Evolutionary conservation across 352 stramenopile genomes (phyloP).

Genomic region (Phytophthora multivora): DNA sequence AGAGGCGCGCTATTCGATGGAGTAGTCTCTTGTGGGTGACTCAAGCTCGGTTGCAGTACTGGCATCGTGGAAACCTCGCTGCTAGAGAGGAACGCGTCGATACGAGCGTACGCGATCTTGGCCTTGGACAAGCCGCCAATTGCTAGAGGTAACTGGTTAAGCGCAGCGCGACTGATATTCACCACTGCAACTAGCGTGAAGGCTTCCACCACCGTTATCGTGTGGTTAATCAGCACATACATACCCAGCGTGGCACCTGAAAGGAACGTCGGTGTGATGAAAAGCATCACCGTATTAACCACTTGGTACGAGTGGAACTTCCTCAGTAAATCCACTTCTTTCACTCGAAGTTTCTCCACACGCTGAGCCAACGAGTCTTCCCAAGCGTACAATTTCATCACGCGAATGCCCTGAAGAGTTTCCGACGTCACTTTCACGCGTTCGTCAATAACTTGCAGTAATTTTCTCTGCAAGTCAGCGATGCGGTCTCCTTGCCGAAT

Average conservation of each 20-base stretch:
- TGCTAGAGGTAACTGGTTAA: conserved; percentile 30
- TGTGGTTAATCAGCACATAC: conserved; percentile 32
- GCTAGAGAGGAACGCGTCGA: conserved; percentile 36
- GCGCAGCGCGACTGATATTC: conserved; percentile 32
- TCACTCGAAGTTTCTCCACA: conserved; percentile 45
- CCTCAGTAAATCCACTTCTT: conserved; percentile 47
- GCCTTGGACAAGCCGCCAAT: conserved; percentile 33
- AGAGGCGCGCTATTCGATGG: conserved; percentile 7
- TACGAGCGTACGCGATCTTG: conserved; percentile 32
- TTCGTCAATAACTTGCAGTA: conserved; percentile 56
- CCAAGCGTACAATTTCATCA: conserved; percentile 92
- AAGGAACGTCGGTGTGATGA: conserved; percentile 40
- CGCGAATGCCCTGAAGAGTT: conserved; percentile 87
- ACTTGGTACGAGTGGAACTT: conserved; percentile 46
- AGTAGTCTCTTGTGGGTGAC: neutral
- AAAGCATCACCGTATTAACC: conserved; percentile 46
- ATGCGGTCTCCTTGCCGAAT: conserved; percentile 19
- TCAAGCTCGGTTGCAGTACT: neutral
- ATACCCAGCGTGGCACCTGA: conserved; percentile 27
- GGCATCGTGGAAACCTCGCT: conserved; percentile 15
- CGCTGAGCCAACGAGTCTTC: conserved; percentile 42
- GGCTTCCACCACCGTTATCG: conserved; percentile 32
- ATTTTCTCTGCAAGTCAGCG: conserved; percentile 19
- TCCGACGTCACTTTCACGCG: conserved; percentile 94
- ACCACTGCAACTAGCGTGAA: conserved; percentile 43